Conservation (phyloP, 1,284 basidiomycete species). For the Cryptococcus sp. region DNA sequence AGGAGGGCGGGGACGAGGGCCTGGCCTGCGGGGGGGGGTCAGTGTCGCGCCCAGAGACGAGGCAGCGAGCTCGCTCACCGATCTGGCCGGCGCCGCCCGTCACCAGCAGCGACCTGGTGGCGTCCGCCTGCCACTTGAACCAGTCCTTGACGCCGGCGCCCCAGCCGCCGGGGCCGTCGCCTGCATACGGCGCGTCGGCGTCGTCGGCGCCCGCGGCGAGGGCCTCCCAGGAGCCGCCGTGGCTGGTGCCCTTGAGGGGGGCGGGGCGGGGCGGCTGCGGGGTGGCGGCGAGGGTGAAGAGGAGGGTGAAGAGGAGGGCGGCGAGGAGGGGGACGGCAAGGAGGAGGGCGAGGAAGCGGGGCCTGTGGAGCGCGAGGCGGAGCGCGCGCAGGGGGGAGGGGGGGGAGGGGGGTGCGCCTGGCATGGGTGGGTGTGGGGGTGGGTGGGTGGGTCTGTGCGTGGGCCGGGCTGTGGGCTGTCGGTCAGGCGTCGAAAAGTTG, state of each 20-base stretch:
- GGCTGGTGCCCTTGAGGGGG: slow-evolving; percentile 6
- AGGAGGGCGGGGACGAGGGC: slow-evolving; percentile 25
- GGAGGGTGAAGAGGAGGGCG: not conserved
- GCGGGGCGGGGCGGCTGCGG: not conserved
- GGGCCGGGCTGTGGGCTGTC: too few species aligned
- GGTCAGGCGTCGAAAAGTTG: too few species aligned
- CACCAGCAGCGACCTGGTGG: slow-evolving; percentile 28
- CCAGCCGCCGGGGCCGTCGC: slow-evolving; percentile 3
- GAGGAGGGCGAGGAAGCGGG: slow-evolving; percentile 55
- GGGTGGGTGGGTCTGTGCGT: too few species aligned
- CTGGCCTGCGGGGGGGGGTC: slow-evolving; percentile 22
- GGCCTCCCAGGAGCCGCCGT: slow-evolving; percentile 15
- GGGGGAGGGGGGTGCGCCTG: not conserved
- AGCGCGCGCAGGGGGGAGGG: not conserved
- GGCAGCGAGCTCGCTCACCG: slow-evolving; percentile 20
- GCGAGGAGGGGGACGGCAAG: slow-evolving; percentile 7
- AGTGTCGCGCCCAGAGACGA: not conserved
- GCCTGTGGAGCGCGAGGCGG: slow-evolving; percentile 23
- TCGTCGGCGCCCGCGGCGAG: slow-evolving; percentile 3
- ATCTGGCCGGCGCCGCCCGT: slow-evolving; percentile 45
- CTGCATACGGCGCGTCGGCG: not conserved
- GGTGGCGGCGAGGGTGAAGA: not conserved
- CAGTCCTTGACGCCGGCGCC: slow-evolving; percentile 8
- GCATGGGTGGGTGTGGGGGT: too few species aligned
- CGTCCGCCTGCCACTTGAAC: slow-evolving; percentile 17